Evolutionary conservation across 2,329 filamentous ascomycete genomes (phyloP).

Genomic region (Curvularia lunata): DNA sequence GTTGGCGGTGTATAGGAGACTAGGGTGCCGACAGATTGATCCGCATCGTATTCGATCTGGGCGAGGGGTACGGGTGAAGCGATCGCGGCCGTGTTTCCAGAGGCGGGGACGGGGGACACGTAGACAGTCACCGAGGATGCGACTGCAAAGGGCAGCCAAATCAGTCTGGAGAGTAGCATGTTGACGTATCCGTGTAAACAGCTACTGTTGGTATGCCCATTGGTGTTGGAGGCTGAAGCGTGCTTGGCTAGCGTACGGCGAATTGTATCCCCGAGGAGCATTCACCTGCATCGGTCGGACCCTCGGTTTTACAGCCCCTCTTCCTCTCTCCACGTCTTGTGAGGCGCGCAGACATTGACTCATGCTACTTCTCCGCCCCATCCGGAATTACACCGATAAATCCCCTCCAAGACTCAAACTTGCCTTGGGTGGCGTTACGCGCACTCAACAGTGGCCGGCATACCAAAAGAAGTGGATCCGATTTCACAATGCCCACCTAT

Average conservation of each 20-base stretch:
- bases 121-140: conserved; percentile 49
- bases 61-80: conserved; percentile 51
- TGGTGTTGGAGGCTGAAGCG: conserved; percentile 20
- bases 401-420: conserved; percentile 14
- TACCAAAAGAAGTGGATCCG: conserved; percentile 41
- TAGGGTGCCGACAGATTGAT: conserved; percentile 45
- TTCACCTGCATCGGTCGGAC: conserved; percentile 12
- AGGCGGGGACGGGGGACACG: conserved; percentile 80
- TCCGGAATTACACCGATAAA: conserved; percentile 14
- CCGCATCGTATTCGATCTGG: conserved; percentile 52
- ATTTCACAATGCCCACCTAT: conserved; percentile 43
- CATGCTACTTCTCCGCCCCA: conserved; percentile 10
- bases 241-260: conserved; percentile 19
- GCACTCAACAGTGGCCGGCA: conserved; percentile 29
- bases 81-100: conserved; percentile 55
- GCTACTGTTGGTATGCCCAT: conserved; percentile 8
- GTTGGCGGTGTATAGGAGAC: conserved; percentile 47
- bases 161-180: conserved; percentile 47
- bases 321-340: conserved; percentile 1
- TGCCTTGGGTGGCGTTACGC: conserved; percentile 32
- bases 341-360: conserved; percentile 3
- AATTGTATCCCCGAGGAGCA: conserved; percentile 24
- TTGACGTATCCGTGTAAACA: conserved; percentile 19
- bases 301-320: conserved; percentile 2
- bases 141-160: conserved; percentile 48